Conservation (phyloP, 2,329 filamentous ascomycete species). For the Periglandula ipomoeae region DNA sequence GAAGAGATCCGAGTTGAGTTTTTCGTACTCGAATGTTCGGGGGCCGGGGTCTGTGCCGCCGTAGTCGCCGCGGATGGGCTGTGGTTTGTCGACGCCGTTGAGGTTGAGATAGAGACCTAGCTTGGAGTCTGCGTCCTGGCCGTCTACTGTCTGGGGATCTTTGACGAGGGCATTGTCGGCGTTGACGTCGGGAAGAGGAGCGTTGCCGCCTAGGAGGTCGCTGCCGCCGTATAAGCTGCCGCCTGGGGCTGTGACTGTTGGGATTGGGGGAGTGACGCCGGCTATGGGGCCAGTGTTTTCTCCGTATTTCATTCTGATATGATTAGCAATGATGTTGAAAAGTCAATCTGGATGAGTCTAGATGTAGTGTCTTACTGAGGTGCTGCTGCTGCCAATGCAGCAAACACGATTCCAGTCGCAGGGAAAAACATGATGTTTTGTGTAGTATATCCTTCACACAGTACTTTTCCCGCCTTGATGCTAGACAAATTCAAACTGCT, state of each 20-base stretch:
- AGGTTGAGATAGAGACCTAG: constrained; percentile 47
- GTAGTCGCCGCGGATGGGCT: constrained; percentile 43
- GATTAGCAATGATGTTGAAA: neutral
- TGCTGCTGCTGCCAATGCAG: constrained; percentile 1
- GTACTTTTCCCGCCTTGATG: no score
- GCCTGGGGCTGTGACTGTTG: constrained; percentile 25
- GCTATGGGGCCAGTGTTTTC: constrained; percentile 33
- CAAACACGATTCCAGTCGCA: neutral
- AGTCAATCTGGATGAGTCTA: no score
- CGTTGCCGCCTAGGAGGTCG: constrained; percentile 30
- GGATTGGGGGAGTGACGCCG: constrained; percentile 28
- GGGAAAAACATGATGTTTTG: constrained; percentile 18
- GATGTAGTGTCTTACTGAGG: neutral
- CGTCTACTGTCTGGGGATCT: constrained; percentile 33
- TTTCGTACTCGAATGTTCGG: constrained; percentile 39
- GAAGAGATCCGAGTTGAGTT: constrained; percentile 43
- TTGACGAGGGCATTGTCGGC: constrained; percentile 29
- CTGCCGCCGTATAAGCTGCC: constrained; percentile 32
- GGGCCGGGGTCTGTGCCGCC: constrained; percentile 45
- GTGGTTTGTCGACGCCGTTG: constrained; percentile 38
- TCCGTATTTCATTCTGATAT: constrained; percentile 19
- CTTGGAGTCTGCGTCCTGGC: constrained; percentile 39
- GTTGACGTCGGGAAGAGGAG: constrained; percentile 25
- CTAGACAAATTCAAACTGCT: neutral
- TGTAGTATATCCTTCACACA: neutral